Evolutionary conservation across 495 filamentous ascomycete genomes (phyloP), one percentile per base, ranked within the genome.

Genomic region (Aspergillus nidulans): DNA sequence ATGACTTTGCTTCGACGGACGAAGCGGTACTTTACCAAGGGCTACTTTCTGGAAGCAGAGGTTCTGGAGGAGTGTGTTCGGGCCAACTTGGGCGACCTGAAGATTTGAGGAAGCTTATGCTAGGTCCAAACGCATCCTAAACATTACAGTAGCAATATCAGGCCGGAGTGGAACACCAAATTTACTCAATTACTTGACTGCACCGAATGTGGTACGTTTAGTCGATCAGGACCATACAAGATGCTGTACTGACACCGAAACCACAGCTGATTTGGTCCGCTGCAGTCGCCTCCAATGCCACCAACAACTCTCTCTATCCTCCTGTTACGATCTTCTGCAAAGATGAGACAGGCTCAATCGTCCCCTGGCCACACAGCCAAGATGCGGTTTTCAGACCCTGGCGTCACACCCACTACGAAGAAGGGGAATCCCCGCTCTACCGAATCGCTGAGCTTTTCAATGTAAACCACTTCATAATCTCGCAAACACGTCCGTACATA

Each of bases 381-480:
- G 82, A 85, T 36, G 77, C 81, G 9, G 80, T 83, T 32, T 89
- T 91, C 70, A 78, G 75, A 38, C 80, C 85, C 19, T 89, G 84
- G 81, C 84, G 82, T 18, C 81, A 86, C 42, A 77, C 82, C 45
- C 79, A 80, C 26, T 88, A 89, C 69, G 80, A 77, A 38, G 90
- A 90, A 55, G 84, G 83, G 41, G 86, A 92, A 63, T 88, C 88
- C 1, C 92, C 92, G 0, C 80, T 96, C 4, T 78, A 83, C 34
- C 84, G 92, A 41, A 87, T 96, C 49, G 86, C 90, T 6, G 88
- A 95, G 68, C 85, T 96, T 24, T 96, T 96, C 80, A 96, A 96
- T 66, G 91, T 96, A 63, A 97, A 96, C 68, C 91, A 96, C 69
- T 96, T 96, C 71, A 95, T 97, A 62, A 90, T 96, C 54, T 96